A percentile compares a stretch with the other conserved stretches of the same genome.
Conservation (phyloP, 441 rosid species). For the Brassica balearica region DNA sequence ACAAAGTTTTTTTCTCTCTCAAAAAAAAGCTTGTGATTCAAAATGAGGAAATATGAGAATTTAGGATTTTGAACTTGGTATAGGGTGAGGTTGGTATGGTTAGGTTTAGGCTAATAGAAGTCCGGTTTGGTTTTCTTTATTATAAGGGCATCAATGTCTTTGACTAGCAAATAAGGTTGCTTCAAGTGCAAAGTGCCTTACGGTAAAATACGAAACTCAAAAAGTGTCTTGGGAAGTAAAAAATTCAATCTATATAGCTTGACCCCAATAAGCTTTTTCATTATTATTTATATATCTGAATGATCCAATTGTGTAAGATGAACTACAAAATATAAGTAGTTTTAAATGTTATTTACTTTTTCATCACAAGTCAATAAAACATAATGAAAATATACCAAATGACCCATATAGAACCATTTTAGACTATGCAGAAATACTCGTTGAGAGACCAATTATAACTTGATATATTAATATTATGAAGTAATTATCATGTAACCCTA, state of each 20-base stretch:
- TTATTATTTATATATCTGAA: background rate
- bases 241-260: background rate
- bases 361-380: background rate
- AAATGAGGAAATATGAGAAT: too few species aligned
- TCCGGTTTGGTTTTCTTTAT: too few species aligned
- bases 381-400: background rate
- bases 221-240: too few species aligned
- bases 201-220: too few species aligned
- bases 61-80: too few species aligned
- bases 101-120: too few species aligned
- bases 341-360: background rate
- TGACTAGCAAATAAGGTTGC: too few species aligned
- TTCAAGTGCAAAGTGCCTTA: too few species aligned
- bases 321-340: background rate
- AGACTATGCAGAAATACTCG: constrained; percentile 1
- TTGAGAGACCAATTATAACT: constrained; percentile 5
- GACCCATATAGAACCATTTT: background rate
- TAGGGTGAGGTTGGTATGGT: too few species aligned
- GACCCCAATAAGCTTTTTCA: background rate
- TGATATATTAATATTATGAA: constrained; percentile 20
- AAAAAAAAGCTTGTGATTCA: too few species aligned
- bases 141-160: too few species aligned
- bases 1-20: too few species aligned
- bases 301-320: constrained; percentile 4
- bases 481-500: constrained; percentile 25